Percentiles rank a stretch among this genome's conserved stretches.
phyloP scores from a whole-genome alignment of 495 filamentous ascomycete genomes.

The Sporormia fimetaria region DNA sequence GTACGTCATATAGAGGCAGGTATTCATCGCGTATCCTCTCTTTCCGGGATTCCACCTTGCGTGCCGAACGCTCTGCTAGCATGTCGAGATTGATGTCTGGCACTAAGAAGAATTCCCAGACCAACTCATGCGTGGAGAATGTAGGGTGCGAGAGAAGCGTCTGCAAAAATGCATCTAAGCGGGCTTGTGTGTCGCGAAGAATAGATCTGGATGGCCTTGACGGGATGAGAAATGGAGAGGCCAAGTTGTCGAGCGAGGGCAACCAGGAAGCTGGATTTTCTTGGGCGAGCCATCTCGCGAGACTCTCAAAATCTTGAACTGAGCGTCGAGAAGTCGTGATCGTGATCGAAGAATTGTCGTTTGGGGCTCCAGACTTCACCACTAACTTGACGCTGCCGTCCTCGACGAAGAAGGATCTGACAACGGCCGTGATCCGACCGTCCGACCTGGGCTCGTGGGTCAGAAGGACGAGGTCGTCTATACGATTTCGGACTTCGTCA shows the following conservation, averaged over 20 bases:
- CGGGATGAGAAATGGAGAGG: conserved; percentile 84
- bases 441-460: conserved; percentile 59
- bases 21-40: conserved; percentile 85
- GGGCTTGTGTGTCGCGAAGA: conserved; percentile 75
- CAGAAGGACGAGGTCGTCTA: conserved; percentile 85
- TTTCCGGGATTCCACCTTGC: conserved; percentile 68
- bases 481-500: conserved; percentile 90
- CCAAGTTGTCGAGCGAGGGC: conserved; percentile 63
- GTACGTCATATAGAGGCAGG: conserved; percentile 63
- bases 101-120: conserved; percentile 99
- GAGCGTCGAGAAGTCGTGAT: conserved; percentile 93
- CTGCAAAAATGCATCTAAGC: conserved; percentile 75
- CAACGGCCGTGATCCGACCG: conserved; percentile 79
- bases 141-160: conserved; percentile 82
- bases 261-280: conserved; percentile 96
- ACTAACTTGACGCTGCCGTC: conserved; percentile 89
- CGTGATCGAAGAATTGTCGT: conserved; percentile 56
- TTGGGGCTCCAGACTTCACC: conserved; percentile 79
- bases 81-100: conserved; percentile 82
- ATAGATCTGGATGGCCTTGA: conserved; percentile 81
- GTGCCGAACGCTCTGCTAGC: conserved; percentile 76
- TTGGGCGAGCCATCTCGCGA: conserved; percentile 73
- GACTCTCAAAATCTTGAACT: conserved; percentile 79
- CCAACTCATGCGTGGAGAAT: conserved; percentile 90
- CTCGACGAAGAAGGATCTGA: conserved; percentile 95